Percentiles rank a stretch among this genome's conserved stretches.
Evolutionary conservation across 768 basidiomycete genomes (phyloP).

Genomic region (Tulasnella sp.): DNA sequence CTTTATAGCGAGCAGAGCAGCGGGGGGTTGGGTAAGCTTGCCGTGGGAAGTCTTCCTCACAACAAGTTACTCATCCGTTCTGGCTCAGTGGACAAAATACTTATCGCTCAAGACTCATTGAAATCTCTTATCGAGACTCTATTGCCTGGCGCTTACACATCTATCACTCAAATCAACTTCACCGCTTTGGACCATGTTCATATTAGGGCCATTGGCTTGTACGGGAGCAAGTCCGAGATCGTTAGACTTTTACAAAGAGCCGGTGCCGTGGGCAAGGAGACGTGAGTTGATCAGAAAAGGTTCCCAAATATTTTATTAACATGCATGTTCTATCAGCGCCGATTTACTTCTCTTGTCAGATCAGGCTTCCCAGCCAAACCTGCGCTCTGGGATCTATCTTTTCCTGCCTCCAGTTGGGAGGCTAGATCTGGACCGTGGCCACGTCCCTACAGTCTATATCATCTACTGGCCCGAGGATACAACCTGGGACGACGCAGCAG

Average conservation of each 20-base stretch:
- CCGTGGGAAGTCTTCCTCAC: neutral
- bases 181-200: conserved; percentile 36
- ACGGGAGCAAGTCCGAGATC: conserved; percentile 45
- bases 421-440: neutral
- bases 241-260: conserved; percentile 35
- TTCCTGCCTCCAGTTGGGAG: neutral
- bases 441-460: conserved; percentile 29
- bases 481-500: conserved; percentile 41
- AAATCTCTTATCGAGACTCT: conserved; percentile 40
- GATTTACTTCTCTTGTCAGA: neutral
- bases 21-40: conserved; percentile 39
- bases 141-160: conserved; percentile 41
- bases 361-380: neutral
- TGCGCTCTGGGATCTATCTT: conserved; percentile 15
- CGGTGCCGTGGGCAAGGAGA: conserved; percentile 30
- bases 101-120: conserved; percentile 45
- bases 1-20: conserved; percentile 42
- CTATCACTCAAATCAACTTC: conserved; percentile 49
- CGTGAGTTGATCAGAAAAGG: conserved; percentile 28
- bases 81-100: conserved; percentile 41
- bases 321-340: neutral
- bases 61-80: neutral
- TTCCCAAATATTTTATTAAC: neutral
- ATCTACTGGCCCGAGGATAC: conserved; percentile 48
- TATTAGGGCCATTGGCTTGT: conserved; percentile 45